Evolutionary conservation across 352 stramenopile genomes (phyloP).

Genomic region (Blastocystis sp.): DNA sequence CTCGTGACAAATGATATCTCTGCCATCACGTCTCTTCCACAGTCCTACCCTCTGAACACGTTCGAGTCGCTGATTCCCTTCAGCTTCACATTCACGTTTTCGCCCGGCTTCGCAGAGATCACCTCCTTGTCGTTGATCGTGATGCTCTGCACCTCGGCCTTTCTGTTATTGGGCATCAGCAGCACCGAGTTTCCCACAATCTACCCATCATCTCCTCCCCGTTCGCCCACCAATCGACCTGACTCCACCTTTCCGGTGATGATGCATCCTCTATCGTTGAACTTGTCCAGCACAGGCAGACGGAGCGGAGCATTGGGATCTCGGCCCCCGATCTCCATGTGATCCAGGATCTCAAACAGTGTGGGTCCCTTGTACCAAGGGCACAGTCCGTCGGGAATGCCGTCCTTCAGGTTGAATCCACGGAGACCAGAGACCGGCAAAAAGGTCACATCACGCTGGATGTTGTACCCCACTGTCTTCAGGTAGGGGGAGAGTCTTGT

Average conservation of each 20-base stretch:
- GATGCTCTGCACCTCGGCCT: slow-evolving; percentile 38
- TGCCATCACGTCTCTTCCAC: slow-evolving; percentile 60
- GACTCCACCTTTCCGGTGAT: slow-evolving; percentile 95
- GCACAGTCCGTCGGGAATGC: slow-evolving; percentile 73
- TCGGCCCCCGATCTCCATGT: slow-evolving; percentile 80
- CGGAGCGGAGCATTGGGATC: slow-evolving; percentile 82
- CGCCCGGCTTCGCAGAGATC: slow-evolving; percentile 84
- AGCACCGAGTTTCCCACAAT: slow-evolving; percentile 81
- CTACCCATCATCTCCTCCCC: background rate
- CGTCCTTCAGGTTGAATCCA: slow-evolving; percentile 91
- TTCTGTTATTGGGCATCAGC: slow-evolving; percentile 80
- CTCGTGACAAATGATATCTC: slow-evolving; percentile 67
- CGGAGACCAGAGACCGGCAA: slow-evolving; percentile 90
- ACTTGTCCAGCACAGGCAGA: slow-evolving; percentile 93
- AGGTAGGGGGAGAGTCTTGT: slow-evolving; percentile 89
- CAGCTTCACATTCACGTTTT: slow-evolving; percentile 94
- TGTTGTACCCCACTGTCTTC: slow-evolving; percentile 87
- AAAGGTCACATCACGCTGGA: slow-evolving; percentile 94
- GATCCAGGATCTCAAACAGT: slow-evolving; percentile 86
- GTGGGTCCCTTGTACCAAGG: slow-evolving; percentile 88
- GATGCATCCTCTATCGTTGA: slow-evolving; percentile 89
- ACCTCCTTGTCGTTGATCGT: slow-evolving; percentile 86
- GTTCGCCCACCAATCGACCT: slow-evolving; percentile 76
- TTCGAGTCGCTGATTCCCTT: slow-evolving; percentile 76
- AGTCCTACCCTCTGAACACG: slow-evolving; percentile 71